These are phyloP conservation scores for Cymbopogon flexuosus DNA, from an alignment of 202 grass and related monocot species.

Conservation along the genomic window DNA sequence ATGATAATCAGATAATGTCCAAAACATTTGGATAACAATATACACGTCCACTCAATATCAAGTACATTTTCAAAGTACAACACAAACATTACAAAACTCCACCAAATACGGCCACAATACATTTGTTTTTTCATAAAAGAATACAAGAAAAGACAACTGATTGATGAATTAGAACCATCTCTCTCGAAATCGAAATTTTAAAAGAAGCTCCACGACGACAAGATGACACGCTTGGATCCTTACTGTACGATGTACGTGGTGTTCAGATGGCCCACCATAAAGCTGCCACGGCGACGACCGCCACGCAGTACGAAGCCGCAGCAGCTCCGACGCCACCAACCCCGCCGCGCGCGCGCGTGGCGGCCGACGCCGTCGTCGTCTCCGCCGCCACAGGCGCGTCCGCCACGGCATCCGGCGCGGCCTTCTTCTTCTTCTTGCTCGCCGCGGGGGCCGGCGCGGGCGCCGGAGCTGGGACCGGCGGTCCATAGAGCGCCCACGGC, in stretches of 20 bases:
- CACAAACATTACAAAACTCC: not conserved
- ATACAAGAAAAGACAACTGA: not conserved
- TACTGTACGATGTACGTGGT: not conserved
- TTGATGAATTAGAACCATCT: not conserved
- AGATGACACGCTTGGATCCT: not conserved
- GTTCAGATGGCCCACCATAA: slow-evolving; percentile 40
- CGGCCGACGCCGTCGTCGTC: slow-evolving; percentile 17
- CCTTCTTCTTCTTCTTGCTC: slow-evolving; percentile 57
- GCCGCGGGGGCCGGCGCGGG: slow-evolving; percentile 38
- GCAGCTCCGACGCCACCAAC: not conserved
- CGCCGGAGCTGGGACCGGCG: slow-evolving; percentile 45
- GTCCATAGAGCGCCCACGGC: slow-evolving; percentile 60
- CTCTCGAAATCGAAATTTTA: not conserved
- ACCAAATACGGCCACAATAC: not conserved
- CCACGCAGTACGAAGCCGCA: not conserved
- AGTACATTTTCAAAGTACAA: not conserved
- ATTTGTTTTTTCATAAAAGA: not conserved
- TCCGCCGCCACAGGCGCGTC: slow-evolving; percentile 15
- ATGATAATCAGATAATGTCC: not conserved
- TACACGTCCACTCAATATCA: not conserved
- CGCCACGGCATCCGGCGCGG: not conserved
- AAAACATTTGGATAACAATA: not conserved
- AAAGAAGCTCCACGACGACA: not conserved
- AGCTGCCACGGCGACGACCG: slow-evolving; percentile 26
- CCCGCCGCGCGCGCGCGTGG: not conserved